phyloP scores from a whole-genome alignment of 2,329 filamentous ascomycete species.

The Dothideomycetidae sp. region DNA sequence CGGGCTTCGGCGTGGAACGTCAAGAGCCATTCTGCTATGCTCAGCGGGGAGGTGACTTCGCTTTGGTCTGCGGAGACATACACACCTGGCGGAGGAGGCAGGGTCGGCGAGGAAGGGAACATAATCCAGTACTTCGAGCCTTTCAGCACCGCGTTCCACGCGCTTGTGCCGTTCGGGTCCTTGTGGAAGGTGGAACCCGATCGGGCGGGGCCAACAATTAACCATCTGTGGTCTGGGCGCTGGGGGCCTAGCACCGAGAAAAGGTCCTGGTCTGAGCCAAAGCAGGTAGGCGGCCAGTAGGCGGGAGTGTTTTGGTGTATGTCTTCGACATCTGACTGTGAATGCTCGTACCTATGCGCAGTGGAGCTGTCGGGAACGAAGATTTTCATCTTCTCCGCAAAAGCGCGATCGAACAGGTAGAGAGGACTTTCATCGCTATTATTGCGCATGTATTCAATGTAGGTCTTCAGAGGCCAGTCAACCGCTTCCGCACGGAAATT shows the following conservation, averaged over 20 bases:
- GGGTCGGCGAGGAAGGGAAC: slow-evolving; percentile 58
- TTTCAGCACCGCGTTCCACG: slow-evolving; percentile 87
- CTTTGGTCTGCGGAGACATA: slow-evolving; percentile 79
- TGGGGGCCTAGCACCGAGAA: slow-evolving; percentile 66
- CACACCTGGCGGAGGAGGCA: slow-evolving; percentile 67
- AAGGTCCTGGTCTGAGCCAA: slow-evolving; percentile 72
- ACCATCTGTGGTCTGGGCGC: slow-evolving; percentile 78
- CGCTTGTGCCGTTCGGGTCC: slow-evolving; percentile 54
- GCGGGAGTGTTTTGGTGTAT: slow-evolving; percentile 30
- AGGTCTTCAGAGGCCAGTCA: slow-evolving; percentile 75
- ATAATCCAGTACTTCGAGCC: slow-evolving; percentile 98
- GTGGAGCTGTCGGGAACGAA: slow-evolving; percentile 37
- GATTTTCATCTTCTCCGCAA: slow-evolving; percentile 73
- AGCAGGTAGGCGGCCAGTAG: slow-evolving; percentile 73
- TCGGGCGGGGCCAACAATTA: slow-evolving; percentile 75
- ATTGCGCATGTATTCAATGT: slow-evolving; percentile 66
- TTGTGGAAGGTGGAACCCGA: slow-evolving; percentile 95
- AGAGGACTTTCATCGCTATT: slow-evolving; percentile 76
- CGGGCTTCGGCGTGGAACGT: slow-evolving; percentile 78
- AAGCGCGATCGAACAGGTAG: slow-evolving; percentile 80
- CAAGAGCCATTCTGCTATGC: slow-evolving; percentile 92
- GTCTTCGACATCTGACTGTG: background rate
- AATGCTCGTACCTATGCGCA: slow-evolving; percentile 10
- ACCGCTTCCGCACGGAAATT: slow-evolving; percentile 83
- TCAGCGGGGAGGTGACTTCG: slow-evolving; percentile 85